These are phyloP conservation scores for Stephania cephalantha DNA, from an alignment of 164 flowering plant genomes.

Conservation along the genomic window DNA sequence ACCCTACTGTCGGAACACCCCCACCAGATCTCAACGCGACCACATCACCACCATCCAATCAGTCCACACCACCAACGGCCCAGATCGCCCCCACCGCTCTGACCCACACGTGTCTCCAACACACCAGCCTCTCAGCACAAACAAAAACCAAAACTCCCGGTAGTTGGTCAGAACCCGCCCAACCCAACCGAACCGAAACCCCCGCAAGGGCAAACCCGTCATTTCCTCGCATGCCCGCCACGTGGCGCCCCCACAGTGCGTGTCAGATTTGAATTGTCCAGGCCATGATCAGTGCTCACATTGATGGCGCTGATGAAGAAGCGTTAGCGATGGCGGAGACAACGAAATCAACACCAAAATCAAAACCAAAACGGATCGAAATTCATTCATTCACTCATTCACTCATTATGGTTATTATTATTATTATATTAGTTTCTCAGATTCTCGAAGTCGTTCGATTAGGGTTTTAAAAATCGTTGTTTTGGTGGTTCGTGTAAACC, in stretches of 20 bases:
- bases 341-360: not conserved
- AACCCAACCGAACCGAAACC: not conserved
- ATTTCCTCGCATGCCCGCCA: not conserved
- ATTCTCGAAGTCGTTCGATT: not conserved
- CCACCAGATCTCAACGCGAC: too few species aligned
- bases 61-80: too few species aligned
- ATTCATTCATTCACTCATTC: not conserved
- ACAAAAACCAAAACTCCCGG: not conserved
- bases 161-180: not conserved
- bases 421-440: not conserved
- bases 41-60: too few species aligned
- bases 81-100: too few species aligned
- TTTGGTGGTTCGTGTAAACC: too few species aligned
- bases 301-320: not conserved
- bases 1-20: too few species aligned
- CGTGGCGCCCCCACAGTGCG: not conserved
- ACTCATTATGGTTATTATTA: too few species aligned
- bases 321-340: conserved; percentile 3
- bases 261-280: not conserved
- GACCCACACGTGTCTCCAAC: not conserved
- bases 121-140: not conserved
- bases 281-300: not conserved
- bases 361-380: not conserved
- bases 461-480: too few species aligned
- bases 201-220: not conserved